These are phyloP conservation scores for Stemphylium lycopersici DNA, from an alignment of 2,329 filamentous ascomycete genomes.

Conservation along the genomic window DNA sequence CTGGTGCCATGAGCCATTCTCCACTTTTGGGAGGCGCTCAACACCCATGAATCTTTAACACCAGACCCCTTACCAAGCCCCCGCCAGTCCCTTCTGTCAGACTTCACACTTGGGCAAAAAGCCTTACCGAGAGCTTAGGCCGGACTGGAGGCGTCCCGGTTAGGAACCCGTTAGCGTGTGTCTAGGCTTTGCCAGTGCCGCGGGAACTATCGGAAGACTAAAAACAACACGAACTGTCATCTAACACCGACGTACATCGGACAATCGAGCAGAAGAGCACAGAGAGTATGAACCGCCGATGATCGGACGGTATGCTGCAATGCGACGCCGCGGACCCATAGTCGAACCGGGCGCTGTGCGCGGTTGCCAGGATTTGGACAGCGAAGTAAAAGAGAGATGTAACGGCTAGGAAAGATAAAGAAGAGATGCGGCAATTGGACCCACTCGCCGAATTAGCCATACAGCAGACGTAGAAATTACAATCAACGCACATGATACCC, in stretches of 20 bases:
- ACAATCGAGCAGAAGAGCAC: background rate
- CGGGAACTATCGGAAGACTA: conserved; percentile 11
- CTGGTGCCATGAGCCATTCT: conserved; percentile 23
- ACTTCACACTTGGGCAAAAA: background rate
- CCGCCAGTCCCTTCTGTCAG: conserved; percentile 5
- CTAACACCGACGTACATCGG: conserved; percentile 3
- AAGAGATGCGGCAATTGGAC: background rate
- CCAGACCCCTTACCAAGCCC: conserved; percentile 1
- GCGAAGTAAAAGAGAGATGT: background rate
- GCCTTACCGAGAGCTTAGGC: conserved; percentile 2
- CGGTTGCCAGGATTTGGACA: background rate
- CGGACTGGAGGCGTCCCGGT: conserved; percentile 2
- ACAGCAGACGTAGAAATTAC: background rate
- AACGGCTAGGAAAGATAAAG: background rate
- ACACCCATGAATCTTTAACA: conserved; percentile 1
- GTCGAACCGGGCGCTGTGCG: conserved; percentile 1
- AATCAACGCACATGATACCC: conserved; percentile 4
- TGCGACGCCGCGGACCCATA: conserved; percentile 6
- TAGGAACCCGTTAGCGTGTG: conserved; percentile 6
- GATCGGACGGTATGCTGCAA: conserved; percentile 6
- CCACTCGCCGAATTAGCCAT: background rate
- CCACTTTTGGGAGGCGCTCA: background rate
- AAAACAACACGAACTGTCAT: conserved; percentile 2
- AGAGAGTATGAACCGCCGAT: conserved; percentile 4
- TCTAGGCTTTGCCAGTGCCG: conserved; percentile 5